These are phyloP conservation scores for Juncus inflexus DNA, from an alignment of 176 grass and related monocot genomes.

Conservation along the genomic window DNA sequence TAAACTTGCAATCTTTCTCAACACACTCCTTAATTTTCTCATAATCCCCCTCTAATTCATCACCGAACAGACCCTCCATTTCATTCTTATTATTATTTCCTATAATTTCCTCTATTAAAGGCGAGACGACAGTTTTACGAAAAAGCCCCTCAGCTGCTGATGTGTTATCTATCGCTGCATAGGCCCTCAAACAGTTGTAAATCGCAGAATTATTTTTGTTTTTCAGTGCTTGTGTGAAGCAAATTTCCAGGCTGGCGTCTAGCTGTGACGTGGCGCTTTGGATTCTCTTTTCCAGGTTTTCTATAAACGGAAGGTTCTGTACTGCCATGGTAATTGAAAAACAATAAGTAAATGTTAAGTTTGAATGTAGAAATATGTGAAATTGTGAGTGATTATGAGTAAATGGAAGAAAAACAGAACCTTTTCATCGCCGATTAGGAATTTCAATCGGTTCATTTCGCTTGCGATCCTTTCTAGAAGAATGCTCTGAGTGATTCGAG, in stretches of 20 bases:
- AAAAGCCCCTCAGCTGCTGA: slow-evolving; percentile 89
- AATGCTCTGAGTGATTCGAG: slow-evolving; percentile 86
- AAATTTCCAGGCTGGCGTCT: slow-evolving; percentile 71
- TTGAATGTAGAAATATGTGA: slow-evolving; percentile 7
- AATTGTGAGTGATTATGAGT: neutral
- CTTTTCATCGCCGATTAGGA: slow-evolving; percentile 83
- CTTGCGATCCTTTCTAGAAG: slow-evolving; percentile 96
- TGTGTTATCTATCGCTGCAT: slow-evolving; percentile 94
- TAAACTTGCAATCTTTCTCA: slow-evolving; percentile 95
- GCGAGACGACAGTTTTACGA: slow-evolving; percentile 66
- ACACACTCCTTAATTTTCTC: slow-evolving; percentile 60
- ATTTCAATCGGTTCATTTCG: slow-evolving; percentile 96
- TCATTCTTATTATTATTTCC: slow-evolving; percentile 37
- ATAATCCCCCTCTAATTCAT: slow-evolving; percentile 82
- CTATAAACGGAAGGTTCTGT: slow-evolving; percentile 99
- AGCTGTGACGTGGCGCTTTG: slow-evolving; percentile 74
- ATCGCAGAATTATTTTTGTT: slow-evolving; percentile 70
- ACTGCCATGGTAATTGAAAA: slow-evolving; percentile 59
- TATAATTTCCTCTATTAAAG: slow-evolving; percentile 74
- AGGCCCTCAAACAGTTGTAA: slow-evolving; percentile 93
- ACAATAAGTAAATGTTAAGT: neutral
- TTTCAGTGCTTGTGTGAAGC: slow-evolving; percentile 80
- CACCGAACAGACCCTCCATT: slow-evolving; percentile 47
- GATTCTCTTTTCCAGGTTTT: slow-evolving; percentile 99
- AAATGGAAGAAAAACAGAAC: slow-evolving; percentile 34